These are phyloP conservation scores for Sphagnurus paluster DNA, from an alignment of 1,284 basidiomycete species.

Conservation along the genomic window DNA sequence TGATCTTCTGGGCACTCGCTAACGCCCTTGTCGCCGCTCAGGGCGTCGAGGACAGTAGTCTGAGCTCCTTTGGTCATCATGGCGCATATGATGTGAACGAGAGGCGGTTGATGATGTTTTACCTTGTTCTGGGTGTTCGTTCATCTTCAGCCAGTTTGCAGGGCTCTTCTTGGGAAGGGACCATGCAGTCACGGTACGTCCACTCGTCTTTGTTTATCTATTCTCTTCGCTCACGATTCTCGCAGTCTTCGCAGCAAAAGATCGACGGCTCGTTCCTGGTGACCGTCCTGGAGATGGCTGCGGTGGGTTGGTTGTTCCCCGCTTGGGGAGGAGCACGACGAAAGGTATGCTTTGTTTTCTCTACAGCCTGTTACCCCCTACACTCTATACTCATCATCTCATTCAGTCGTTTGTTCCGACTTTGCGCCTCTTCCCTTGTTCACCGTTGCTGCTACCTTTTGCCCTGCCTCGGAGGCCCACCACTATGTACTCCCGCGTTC, in stretches of 20 bases:
- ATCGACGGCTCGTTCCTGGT: constrained; percentile 83
- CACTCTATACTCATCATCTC: too few relatives aligned
- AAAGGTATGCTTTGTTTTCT: constrained; percentile 69
- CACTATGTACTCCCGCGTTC: too few relatives aligned
- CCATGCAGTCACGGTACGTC: constrained; percentile 69
- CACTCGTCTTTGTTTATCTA: not conserved
- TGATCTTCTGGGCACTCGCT: constrained; percentile 75
- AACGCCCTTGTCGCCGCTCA: constrained; percentile 84
- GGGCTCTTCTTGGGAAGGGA: constrained; percentile 72
- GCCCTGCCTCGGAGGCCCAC: too few relatives aligned
- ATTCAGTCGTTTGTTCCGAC: too few relatives aligned
- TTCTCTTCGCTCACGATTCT: too few relatives aligned
- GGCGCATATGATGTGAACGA: constrained; percentile 54
- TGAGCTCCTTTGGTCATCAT: constrained; percentile 67
- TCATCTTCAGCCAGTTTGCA: too few relatives aligned
- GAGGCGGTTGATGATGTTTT: constrained; percentile 58
- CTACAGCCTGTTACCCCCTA: too few relatives aligned
- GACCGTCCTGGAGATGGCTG: constrained; percentile 73
- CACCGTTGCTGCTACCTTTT: too few relatives aligned
- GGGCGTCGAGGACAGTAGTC: constrained; percentile 80
- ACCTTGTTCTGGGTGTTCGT: constrained; percentile 86
- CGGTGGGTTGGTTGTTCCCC: constrained; percentile 70
- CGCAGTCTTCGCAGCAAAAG: constrained; percentile 57
- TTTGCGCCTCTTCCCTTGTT: too few relatives aligned
- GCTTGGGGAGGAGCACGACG: constrained; percentile 84